These are phyloP conservation scores for Fraxinus sp. DNA, from an alignment of 305 asterid species.

Conservation along the genomic window DNA sequence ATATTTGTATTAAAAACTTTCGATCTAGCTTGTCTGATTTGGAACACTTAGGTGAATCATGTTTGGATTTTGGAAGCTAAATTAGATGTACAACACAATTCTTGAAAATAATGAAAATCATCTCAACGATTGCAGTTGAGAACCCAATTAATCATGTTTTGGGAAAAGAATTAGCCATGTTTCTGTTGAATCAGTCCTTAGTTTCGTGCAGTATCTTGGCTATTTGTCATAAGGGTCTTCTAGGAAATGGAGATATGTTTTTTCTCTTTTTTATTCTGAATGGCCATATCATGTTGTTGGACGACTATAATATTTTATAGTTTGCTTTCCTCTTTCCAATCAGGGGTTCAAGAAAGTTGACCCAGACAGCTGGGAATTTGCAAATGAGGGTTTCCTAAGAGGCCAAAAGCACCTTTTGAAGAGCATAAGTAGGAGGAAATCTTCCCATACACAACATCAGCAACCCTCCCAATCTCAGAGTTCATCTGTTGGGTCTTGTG, in stretches of 20 bases:
- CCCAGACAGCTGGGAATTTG: slow-evolving; percentile 39
- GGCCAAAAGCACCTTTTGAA: slow-evolving; percentile 44
- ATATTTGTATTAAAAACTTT: background rate
- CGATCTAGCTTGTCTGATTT: background rate
- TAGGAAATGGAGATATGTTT: background rate
- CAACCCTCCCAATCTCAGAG: slow-evolving; percentile 38
- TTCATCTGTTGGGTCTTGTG: slow-evolving; percentile 47
- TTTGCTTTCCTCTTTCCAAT: slow-evolving; percentile 39
- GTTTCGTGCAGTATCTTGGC: background rate
- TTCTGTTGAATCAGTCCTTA: background rate
- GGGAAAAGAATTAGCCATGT: background rate
- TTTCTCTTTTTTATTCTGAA: background rate
- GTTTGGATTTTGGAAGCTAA: slow-evolving; percentile 7
- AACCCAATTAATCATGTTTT: background rate
- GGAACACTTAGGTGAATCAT: background rate
- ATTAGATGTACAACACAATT: background rate
- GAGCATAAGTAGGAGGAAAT: slow-evolving; percentile 35
- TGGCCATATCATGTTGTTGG: slow-evolving; percentile 20
- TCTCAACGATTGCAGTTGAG: background rate
- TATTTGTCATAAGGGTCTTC: background rate
- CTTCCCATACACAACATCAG: slow-evolving; percentile 29
- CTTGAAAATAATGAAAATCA: background rate
- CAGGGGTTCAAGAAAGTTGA: slow-evolving; percentile 51
- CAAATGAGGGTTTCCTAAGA: slow-evolving; percentile 43
- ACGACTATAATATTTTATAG: slow-evolving; percentile 49